These are phyloP conservation scores for Musa beccarii DNA, from an alignment of 176 grass and related monocot species.

Conservation along the genomic window DNA sequence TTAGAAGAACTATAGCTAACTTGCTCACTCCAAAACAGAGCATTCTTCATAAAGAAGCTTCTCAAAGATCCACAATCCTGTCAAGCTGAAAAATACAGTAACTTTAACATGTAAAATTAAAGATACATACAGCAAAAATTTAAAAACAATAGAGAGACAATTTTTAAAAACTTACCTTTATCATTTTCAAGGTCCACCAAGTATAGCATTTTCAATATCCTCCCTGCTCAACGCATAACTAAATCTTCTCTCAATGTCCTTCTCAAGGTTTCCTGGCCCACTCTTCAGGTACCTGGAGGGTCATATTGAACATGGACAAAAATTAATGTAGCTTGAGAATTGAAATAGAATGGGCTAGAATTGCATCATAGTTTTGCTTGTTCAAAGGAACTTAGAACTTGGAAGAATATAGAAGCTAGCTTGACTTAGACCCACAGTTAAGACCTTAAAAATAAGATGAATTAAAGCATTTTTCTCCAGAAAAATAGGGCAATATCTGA, in stretches of 20 bases:
- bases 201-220: conserved; percentile 86
- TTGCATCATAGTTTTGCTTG: too few relatives aligned
- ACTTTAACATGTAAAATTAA: too few relatives aligned
- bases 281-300: conserved; percentile 59
- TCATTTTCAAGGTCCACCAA: conserved; percentile 59
- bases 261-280: conserved; percentile 77
- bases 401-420: not conserved
- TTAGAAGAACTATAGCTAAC: too few relatives aligned
- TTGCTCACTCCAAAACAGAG: too few relatives aligned
- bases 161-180: not conserved
- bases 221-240: conserved; percentile 92
- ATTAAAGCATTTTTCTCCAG: not conserved
- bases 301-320: not conserved
- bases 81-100: too few relatives aligned
- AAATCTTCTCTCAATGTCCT: conserved; percentile 86
- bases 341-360: too few relatives aligned
- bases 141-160: too few relatives aligned
- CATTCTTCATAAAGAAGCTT: too few relatives aligned
- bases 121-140: too few relatives aligned
- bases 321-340: not conserved
- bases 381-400: not conserved
- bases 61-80: too few relatives aligned
- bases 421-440: not conserved
- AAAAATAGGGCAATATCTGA: too few relatives aligned
- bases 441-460: not conserved